A percentile compares a stretch with the other conserved stretches of the same genome.
These are phyloP conservation scores for Quercus tomentella DNA, from an alignment of 331 rosid species.

Conservation along the genomic window DNA sequence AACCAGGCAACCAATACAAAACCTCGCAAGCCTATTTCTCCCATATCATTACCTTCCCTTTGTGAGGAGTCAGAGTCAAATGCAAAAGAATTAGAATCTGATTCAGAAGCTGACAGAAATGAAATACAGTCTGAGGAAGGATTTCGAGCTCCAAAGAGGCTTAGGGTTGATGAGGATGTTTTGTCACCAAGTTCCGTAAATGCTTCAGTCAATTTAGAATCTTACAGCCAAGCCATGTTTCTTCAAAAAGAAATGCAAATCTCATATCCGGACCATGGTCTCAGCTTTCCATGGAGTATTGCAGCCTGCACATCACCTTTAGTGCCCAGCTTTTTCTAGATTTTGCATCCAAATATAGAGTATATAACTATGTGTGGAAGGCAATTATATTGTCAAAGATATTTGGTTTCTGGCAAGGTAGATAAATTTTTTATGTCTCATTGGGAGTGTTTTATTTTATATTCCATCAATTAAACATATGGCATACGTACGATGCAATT, in stretches of 20 bases:
- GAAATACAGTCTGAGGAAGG: constrained; percentile 16
- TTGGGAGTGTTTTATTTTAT: too few species aligned
- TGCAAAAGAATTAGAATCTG: constrained; percentile 14
- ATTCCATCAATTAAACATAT: too few species aligned
- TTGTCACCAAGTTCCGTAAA: constrained; percentile 1
- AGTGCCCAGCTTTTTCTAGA: too few species aligned
- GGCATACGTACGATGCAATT: too few species aligned
- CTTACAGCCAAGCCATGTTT: neutral
- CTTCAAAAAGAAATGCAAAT: neutral
- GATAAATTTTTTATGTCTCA: too few species aligned
- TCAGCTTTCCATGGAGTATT: too few species aligned
- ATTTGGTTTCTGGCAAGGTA: too few species aligned
- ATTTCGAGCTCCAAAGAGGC: constrained; percentile 28
- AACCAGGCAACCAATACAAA: constrained; percentile 10
- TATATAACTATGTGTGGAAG: too few species aligned
- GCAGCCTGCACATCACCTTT: too few species aligned
- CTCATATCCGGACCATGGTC: too few species aligned
- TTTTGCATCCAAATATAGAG: too few species aligned
- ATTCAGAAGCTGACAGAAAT: constrained; percentile 7
- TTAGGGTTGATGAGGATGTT: constrained; percentile 17
- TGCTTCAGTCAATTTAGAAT: constrained; percentile 15
- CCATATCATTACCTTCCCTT: constrained; percentile 33
- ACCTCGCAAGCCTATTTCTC: constrained; percentile 15
- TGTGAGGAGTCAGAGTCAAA: constrained; percentile 34
- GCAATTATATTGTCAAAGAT: too few species aligned